These are phyloP conservation scores for Boletus semigastroideus DNA, from an alignment of 1,284 basidiomycete species.

Conservation along the genomic window DNA sequence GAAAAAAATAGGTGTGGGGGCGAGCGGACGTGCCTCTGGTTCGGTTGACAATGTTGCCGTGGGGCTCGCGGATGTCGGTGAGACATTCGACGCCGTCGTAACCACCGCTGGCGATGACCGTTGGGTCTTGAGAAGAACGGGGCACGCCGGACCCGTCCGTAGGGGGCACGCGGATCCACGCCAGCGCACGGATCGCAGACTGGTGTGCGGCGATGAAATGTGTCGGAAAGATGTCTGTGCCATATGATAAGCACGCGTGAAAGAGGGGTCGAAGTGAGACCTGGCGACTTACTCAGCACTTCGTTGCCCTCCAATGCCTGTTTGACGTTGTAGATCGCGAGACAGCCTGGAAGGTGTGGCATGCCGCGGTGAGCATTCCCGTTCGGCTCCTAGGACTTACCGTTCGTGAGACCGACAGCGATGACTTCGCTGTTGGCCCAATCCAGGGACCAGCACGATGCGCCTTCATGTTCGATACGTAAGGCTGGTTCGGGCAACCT, in stretches of 20 bases:
- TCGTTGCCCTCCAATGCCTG: constrained; percentile 41
- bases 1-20: not conserved
- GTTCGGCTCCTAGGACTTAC: constrained; percentile 39
- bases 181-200: constrained; percentile 71
- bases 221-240: constrained; percentile 55
- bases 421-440: constrained; percentile 84
- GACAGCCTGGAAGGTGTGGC: constrained; percentile 44
- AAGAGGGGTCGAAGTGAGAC: not conserved
- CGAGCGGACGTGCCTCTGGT: constrained; percentile 56
- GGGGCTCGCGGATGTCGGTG: constrained; percentile 70
- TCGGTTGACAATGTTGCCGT: constrained; percentile 65
- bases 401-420: constrained; percentile 80
- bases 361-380: not conserved
- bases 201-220: constrained; percentile 75
- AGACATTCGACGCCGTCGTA: constrained; percentile 44
- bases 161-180: constrained; percentile 71
- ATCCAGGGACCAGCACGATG: constrained; percentile 72
- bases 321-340: constrained; percentile 74
- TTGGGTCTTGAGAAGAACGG: constrained; percentile 56
- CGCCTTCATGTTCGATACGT: constrained; percentile 70
- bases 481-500: constrained; percentile 61
- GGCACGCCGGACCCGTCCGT: constrained; percentile 46
- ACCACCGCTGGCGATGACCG: constrained; percentile 71
- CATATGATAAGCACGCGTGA: not conserved
- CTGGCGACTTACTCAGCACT: constrained; percentile 26